phyloP scores from a whole-genome alignment of 2,329 filamentous ascomycete genomes.

The Aplosporella prunicola region DNA sequence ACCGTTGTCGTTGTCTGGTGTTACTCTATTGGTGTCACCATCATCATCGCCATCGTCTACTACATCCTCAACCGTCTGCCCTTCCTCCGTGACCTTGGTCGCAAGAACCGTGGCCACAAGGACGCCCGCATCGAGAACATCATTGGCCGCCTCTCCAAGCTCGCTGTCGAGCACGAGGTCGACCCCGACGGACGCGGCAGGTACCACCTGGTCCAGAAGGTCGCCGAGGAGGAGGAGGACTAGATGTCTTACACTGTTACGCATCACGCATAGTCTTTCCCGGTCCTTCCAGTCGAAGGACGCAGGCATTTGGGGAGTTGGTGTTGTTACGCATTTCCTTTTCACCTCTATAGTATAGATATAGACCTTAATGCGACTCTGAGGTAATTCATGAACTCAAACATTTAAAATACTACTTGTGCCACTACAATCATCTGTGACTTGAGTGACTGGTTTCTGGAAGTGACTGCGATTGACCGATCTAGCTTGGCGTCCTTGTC shows the following conservation, averaged over 20 bases:
- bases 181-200: conserved; percentile 39
- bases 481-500: no score
- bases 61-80: conserved; percentile 50
- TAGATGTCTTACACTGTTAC: conserved; percentile 17
- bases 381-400: no score
- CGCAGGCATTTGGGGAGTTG: conserved; percentile 11
- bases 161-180: conserved; percentile 50
- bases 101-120: conserved; percentile 51
- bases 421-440: no score
- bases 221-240: conserved; percentile 38
- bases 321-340: no score
- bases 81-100: conserved; percentile 53
- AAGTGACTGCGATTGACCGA: no score
- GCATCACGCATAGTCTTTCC: neutral
- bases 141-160: conserved; percentile 54
- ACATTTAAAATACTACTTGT: no score
- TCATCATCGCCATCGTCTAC: conserved; percentile 58
- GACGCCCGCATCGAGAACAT: conserved; percentile 59
- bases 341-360: no score
- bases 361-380: no score
- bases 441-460: no score
- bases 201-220: conserved; percentile 37
- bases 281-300: conserved; percentile 8
- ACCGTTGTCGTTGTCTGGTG: conserved; percentile 57
- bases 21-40: conserved; percentile 57